Evolutionary conservation across 2,329 filamentous ascomycete species (phyloP).

Genomic region (Conoideocrella luteorostrata): DNA sequence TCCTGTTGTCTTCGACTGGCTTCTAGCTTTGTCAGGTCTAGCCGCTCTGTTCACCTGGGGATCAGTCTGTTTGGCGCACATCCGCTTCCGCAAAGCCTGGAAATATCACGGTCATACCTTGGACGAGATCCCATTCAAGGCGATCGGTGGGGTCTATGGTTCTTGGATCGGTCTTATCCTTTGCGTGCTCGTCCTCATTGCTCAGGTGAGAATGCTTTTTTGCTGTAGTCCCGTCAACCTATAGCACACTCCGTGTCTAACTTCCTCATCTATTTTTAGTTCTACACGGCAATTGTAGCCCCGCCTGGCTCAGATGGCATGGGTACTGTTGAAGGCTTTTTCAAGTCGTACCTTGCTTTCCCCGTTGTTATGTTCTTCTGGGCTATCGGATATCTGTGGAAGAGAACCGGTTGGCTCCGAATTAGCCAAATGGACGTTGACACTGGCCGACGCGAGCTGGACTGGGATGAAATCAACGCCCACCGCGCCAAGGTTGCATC

Average conservation of each 20-base stretch:
- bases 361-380: slow-evolving; percentile 52
- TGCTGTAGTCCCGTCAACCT: no score
- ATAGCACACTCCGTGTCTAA: no score
- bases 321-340: slow-evolving; percentile 44
- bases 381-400: slow-evolving; percentile 57
- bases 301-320: slow-evolving; percentile 24
- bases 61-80: slow-evolving; percentile 56
- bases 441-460: slow-evolving; percentile 56
- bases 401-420: slow-evolving; percentile 53
- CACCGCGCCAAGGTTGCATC: slow-evolving; percentile 42
- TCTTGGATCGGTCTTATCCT: slow-evolving; percentile 57
- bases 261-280: no score
- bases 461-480: slow-evolving; percentile 58
- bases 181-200: slow-evolving; percentile 47
- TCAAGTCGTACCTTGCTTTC: slow-evolving; percentile 47
- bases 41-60: slow-evolving; percentile 59
- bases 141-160: slow-evolving; percentile 54
- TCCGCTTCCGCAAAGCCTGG: slow-evolving; percentile 59
- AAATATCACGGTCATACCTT: slow-evolving; percentile 50
- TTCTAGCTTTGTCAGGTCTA: slow-evolving; percentile 54
- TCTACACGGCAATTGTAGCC: slow-evolving; percentile 43
- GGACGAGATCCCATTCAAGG: slow-evolving; percentile 61
- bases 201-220: slow-evolving; percentile 34
- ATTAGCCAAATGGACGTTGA: slow-evolving; percentile 61
- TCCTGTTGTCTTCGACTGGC: slow-evolving; percentile 52